Base-by-base conservation (phyloP, 2,329 filamentous ascomycete species). In the Neofusicoccum laricinum region DNA sequence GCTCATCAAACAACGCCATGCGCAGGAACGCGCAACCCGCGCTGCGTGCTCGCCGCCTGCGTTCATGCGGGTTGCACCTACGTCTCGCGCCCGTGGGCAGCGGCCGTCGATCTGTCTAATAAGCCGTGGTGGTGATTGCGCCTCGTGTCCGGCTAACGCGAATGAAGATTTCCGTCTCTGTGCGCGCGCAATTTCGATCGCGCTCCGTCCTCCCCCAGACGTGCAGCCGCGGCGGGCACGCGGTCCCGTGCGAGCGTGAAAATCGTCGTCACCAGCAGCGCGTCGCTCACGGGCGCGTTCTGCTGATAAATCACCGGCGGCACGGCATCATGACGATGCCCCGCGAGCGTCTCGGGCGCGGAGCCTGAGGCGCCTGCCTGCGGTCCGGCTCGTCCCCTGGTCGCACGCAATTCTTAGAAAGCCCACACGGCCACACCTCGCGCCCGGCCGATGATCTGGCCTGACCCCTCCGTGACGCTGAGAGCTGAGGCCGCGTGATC, bases 401-500 rank as follows among this genome's bases (percentile, higher is more conserved):
- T n/a, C 21, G 25, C 48, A 34, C 53, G 53, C 53, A 45, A 45
- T 58, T 58, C 53, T 57, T 21, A 30, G 25, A 30, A 30, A 30
- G 25, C 25, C 25, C 25, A 30, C 25, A 36, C 34, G 14, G 15
- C 45, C 40, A 25, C 25, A 11, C 15, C 15, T 14, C 14, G 25
- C 14, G 17, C 38, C 36, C 8, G 15, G 15, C n/a, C 10, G 8
- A n/a, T 5, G n/a, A 17, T 12, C 36, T 40, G 51, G 19, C 38
- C 8, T 40, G 17, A 14, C 53, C 53, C 21, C 15, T 45, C 53
- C 38, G 53, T 38, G 21, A 21, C 30, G 21, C 11, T 38, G 34
- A 40, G 38, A 30, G 53, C 53, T 32, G 53, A 43, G 53, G 25
- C 53, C 53, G 38, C 38, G 53, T 45, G 53, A 58, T 58, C 53